Evolutionary conservation across 2,329 filamentous ascomycete species (phyloP).

Genomic region (Parascedosporium putredinis): DNA sequence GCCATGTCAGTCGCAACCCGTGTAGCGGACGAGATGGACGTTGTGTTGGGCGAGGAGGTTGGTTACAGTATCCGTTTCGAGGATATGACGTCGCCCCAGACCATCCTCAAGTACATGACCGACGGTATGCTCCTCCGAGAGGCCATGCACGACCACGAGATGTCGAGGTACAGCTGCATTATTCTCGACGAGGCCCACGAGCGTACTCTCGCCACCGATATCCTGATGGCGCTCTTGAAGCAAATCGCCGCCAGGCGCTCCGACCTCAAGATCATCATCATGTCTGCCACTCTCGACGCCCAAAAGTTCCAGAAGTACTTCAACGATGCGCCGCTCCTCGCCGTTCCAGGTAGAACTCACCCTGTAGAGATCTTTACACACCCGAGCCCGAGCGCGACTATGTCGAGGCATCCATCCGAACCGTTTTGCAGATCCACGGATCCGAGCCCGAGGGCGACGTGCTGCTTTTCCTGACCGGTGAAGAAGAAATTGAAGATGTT

Average conservation of each 20-base stretch:
- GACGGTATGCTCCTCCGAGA: slow-evolving; percentile 97
- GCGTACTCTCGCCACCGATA: slow-evolving; percentile 91
- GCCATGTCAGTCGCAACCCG: slow-evolving; percentile 98
- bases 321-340: slow-evolving; percentile 82
- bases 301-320: slow-evolving; percentile 98
- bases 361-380: slow-evolving; percentile 99
- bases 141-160: slow-evolving; percentile 88
- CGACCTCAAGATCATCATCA: slow-evolving; percentile 97
- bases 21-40: slow-evolving; percentile 95
- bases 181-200: slow-evolving; percentile 99
- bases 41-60: slow-evolving; percentile 83
- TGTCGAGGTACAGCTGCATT: slow-evolving; percentile 90
- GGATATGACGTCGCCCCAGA: slow-evolving; percentile 80
- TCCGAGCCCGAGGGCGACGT: slow-evolving; percentile 89
- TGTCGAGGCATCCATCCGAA: slow-evolving; percentile 87
- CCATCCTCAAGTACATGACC: slow-evolving; percentile 98
- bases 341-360: slow-evolving; percentile 88
- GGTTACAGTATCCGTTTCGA: slow-evolving; percentile 99
- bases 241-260: slow-evolving; percentile 71
- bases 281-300: slow-evolving; percentile 94
- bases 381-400: slow-evolving; percentile 94
- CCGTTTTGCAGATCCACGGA: slow-evolving; percentile 92
- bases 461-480: slow-evolving; percentile 87
- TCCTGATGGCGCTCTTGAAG: slow-evolving; percentile 93
- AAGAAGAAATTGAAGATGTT: slow-evolving; percentile 97